Evolutionary conservation across 345 rosid genomes (phyloP).

Genomic region (Ceriops tagal): DNA sequence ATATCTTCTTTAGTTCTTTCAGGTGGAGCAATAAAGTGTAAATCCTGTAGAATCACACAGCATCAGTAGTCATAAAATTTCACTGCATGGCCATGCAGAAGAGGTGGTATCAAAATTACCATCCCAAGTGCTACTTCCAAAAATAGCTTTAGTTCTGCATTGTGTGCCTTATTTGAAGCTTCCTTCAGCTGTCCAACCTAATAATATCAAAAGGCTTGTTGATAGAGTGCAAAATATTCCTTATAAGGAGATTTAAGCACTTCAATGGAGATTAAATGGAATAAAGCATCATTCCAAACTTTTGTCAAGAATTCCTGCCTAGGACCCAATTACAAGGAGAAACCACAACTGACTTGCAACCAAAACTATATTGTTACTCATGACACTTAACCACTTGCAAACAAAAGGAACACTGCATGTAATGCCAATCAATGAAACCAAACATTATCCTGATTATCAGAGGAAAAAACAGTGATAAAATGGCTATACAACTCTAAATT

Average conservation of each 20-base stretch:
- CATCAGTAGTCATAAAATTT: neutral
- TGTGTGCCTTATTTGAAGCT: slow-evolving; percentile 64
- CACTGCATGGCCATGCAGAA: neutral
- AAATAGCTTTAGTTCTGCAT: slow-evolving; percentile 81
- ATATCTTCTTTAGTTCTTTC: slow-evolving; percentile 74
- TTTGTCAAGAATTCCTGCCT: neutral
- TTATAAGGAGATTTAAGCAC: neutral
- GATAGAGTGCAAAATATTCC: neutral
- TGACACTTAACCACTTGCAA: neutral
- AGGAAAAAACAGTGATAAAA: neutral
- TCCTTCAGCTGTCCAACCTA: slow-evolving; percentile 96
- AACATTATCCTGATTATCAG: neutral
- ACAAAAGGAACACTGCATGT: neutral
- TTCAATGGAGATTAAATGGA: neutral
- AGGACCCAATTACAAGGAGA: neutral
- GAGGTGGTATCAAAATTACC: slow-evolving; percentile 38
- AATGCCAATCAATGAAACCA: too few species aligned
- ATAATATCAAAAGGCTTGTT: slow-evolving; percentile 8
- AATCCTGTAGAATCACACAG: slow-evolving; percentile 50
- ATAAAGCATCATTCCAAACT: too few species aligned
- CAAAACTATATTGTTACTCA: neutral
- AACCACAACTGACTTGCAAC: neutral
- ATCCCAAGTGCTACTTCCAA: slow-evolving; percentile 79
- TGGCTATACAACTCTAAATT: neutral
- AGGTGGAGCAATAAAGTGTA: slow-evolving; percentile 52